A percentile compares a stretch with the other conserved stretches of the same genome.
Evolutionary conservation across 768 basidiomycete species (phyloP).

Genomic region (Zangia roseola): DNA sequence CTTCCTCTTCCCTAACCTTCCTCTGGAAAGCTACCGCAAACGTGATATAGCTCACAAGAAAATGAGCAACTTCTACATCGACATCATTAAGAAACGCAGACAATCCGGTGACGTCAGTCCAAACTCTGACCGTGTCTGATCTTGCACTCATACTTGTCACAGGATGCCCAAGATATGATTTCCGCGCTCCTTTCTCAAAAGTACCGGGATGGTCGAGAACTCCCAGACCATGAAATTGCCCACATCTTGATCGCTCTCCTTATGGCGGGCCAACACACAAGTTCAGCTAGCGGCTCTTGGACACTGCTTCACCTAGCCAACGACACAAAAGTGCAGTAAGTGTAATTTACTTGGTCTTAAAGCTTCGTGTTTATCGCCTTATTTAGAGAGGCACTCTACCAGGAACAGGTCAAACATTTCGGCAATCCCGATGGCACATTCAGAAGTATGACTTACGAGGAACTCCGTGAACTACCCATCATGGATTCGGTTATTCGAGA

Average conservation of each 20-base stretch:
- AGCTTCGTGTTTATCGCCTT: not conserved
- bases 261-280: slow-evolving; percentile 99
- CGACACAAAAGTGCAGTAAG: slow-evolving; percentile 71
- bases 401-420: slow-evolving; percentile 86
- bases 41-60: slow-evolving; percentile 89
- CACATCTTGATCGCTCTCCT: slow-evolving; percentile 98
- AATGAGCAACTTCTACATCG: slow-evolving; percentile 91
- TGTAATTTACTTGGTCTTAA: slow-evolving; percentile 8
- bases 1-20: slow-evolving; percentile 92
- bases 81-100: slow-evolving; percentile 76
- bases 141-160: slow-evolving; percentile 19
- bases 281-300: slow-evolving; percentile 92
- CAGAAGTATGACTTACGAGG: slow-evolving; percentile 81
- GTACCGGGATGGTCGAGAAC: slow-evolving; percentile 76
- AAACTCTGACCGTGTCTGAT: not conserved
- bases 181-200: slow-evolving; percentile 77
- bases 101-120: slow-evolving; percentile 42
- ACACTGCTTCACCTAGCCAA: slow-evolving; percentile 82
- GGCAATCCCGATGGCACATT: slow-evolving; percentile 77
- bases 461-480: slow-evolving; percentile 76
- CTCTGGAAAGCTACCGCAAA: slow-evolving; percentile 84
- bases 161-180: slow-evolving; percentile 90
- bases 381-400: slow-evolving; percentile 73
- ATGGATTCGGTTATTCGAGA: slow-evolving; percentile 91
- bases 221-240: slow-evolving; percentile 90